phyloP scores from a whole-genome alignment of 83 land plant genomes.

The Thuja plicata region DNA sequence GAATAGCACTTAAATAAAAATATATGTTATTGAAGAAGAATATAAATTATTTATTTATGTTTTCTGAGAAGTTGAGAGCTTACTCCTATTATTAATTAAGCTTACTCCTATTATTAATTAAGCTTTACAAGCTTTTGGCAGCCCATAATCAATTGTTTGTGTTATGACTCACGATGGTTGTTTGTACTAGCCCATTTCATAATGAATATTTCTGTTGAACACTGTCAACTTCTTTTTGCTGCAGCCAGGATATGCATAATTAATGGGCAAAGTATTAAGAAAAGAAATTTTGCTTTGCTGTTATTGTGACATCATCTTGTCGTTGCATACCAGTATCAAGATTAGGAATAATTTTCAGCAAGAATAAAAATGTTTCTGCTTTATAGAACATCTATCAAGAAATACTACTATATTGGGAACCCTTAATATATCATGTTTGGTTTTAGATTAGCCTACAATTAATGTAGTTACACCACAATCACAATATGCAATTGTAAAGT shows the following conservation, averaged over 20 bases:
- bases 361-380: not conserved
- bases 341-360: not conserved
- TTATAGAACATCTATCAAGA: not conserved
- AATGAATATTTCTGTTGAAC: not conserved
- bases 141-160: not conserved
- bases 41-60: not conserved
- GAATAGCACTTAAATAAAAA: not conserved
- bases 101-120: not conserved
- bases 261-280: not conserved
- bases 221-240: not conserved
- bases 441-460: not conserved
- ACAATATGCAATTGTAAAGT: not conserved
- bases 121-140: not conserved
- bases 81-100: no score
- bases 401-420: not conserved
- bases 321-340: not conserved
- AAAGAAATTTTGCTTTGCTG: not conserved
- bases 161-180: not conserved
- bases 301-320: not conserved
- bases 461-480: not conserved
- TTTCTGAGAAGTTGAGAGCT: not conserved
- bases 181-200: not conserved
- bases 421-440: not conserved
- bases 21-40: not conserved
- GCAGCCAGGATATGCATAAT: not conserved